Evolutionary conservation across 371 early-diverging fungal species (phyloP), one percentile per base, ranked within the genome.

Genomic region (Mucor lusitanicus): DNA sequence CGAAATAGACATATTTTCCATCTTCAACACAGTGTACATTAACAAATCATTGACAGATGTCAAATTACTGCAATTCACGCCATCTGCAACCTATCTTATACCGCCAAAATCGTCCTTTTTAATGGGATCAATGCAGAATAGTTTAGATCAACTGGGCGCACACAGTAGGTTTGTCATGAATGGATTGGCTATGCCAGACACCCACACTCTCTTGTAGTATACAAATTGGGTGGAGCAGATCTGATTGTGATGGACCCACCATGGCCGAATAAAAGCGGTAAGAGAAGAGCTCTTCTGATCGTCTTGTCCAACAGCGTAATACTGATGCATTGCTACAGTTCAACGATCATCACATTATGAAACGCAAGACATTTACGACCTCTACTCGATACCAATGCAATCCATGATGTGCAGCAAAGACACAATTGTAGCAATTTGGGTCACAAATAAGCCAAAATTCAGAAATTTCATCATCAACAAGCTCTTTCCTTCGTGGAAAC

Each of bases 161-260:
- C 61, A 77, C 57, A 72, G 79, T 79, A 79, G 32, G 25, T 27
- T 12, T 9, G 6, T 19, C 12, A 21, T 46, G 6, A 11, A 48
- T 17, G 21, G 0, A 48, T 6, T 13, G 3, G 3, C 46, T 9
- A 32, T 15, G 39, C 6, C 37, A 32, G 46, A 30, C 3, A 35
- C 33, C 3, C 44, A 39, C 30, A 28, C 27, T 54, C 23, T 55
- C 15, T 3, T 8, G 1, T 50, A 77, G 77, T 69, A 1, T 13
- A 65, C 11, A 59, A 59, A 23, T 23, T 65, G n/a, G 77, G 76
- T 37, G 82, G 81, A 9, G 90, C 84, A 59, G 84, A 87, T 66
- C 64, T 89, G 8, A 78, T 93, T 27, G 82, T 93, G 0, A 85
- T 90, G 85, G 93, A 93, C 68, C 92, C 92, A 33, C 93, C 93